phyloP scores from a whole-genome alignment of 2,329 filamentous ascomycete genomes.

The Hypoxylon sp. region DNA sequence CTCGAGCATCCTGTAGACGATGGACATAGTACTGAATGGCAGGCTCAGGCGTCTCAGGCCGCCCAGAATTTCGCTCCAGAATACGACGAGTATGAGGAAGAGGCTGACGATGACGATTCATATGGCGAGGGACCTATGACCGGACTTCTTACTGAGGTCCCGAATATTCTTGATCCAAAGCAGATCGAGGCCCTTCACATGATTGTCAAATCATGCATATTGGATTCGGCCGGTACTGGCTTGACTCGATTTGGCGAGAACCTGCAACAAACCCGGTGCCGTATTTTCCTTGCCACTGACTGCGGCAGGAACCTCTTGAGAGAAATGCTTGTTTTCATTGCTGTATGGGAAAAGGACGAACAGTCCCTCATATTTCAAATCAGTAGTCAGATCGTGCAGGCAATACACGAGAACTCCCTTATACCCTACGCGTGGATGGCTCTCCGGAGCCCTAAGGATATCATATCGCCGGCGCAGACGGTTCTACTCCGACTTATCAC shows the following conservation, averaged over 20 bases:
- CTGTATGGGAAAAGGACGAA: constrained; percentile 95
- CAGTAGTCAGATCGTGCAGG: constrained; percentile 95
- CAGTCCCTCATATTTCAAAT: constrained; percentile 96
- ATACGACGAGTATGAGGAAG: constrained; percentile 68
- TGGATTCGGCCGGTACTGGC: constrained; percentile 82
- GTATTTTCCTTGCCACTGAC: constrained; percentile 89
- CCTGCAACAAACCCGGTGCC: constrained; percentile 90
- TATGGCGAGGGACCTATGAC: constrained; percentile 84
- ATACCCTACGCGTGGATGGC: constrained; percentile 94
- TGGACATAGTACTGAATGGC: constrained; percentile 53
- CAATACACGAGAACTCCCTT: constrained; percentile 88
- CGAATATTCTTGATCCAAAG: constrained; percentile 91
- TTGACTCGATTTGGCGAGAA: constrained; percentile 79
- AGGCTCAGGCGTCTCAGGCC: constrained; percentile 60
- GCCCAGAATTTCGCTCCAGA: constrained; percentile 59
- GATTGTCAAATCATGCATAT: constrained; percentile 96
- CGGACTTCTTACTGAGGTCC: constrained; percentile 91
- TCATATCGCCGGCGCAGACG: constrained; percentile 94
- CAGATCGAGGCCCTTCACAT: constrained; percentile 97
- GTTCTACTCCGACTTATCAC: constrained; percentile 92
- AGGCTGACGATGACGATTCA: constrained; percentile 78
- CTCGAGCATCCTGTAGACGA: constrained; percentile 59
- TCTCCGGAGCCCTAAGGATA: constrained; percentile 92
- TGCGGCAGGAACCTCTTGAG: constrained; percentile 90
- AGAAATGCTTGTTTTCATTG: constrained; percentile 95